Conservation (phyloP, 441 rosid genomes). For the Bruguiera hainesii region DNA sequence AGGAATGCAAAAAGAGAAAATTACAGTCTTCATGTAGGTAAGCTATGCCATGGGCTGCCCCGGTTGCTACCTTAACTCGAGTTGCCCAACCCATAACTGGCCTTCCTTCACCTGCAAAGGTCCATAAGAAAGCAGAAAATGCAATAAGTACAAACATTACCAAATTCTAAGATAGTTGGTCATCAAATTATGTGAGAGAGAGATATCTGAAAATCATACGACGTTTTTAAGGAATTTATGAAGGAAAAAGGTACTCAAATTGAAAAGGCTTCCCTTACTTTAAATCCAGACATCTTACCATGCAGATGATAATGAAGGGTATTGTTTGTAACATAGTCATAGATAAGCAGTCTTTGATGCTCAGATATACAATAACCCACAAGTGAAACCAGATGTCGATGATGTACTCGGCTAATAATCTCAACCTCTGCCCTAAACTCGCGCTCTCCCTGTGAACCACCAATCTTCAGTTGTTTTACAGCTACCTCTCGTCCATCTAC, state of each 20-base stretch:
- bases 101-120: conserved; percentile 44
- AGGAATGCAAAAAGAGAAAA: conserved; percentile 21
- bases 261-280: not conserved
- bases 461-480: conserved; percentile 83
- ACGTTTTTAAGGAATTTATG: not conserved
- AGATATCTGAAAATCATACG: no score
- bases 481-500: conserved; percentile 76
- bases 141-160: not conserved
- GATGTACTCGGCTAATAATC: conserved; percentile 86
- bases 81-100: conserved; percentile 78
- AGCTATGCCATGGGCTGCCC: conserved; percentile 96
- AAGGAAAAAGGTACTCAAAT: not conserved
- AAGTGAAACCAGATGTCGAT: conserved; percentile 89
- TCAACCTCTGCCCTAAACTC: conserved; percentile 96
- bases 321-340: conserved; percentile 75
- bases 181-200: no score
- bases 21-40: conserved; percentile 98
- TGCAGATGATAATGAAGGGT: conserved; percentile 90
- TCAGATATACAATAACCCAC: conserved; percentile 91
- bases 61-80: conserved; percentile 83
- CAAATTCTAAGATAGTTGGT: not conserved
- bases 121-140: conserved; percentile 17
- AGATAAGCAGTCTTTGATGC: conserved; percentile 75
- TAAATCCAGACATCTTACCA: conserved; percentile 41
- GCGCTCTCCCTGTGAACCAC: conserved; percentile 88